Conservation (phyloP, 2,329 filamentous ascomycete species). For the Tolypocladium endophyticum region DNA sequence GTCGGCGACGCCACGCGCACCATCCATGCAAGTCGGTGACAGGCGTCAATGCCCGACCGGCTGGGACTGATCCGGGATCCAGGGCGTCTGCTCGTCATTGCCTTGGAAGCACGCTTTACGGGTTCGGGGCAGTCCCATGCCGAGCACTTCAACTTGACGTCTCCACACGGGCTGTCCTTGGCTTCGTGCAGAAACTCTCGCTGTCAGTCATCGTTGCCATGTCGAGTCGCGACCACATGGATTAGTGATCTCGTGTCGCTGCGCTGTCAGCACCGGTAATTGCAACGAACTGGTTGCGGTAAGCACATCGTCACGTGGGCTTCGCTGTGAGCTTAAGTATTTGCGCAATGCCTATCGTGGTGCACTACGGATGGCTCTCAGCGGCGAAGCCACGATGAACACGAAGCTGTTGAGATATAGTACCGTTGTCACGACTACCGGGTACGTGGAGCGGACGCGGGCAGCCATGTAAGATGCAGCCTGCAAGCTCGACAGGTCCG, state of each 20-base stretch:
- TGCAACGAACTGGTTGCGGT: background rate
- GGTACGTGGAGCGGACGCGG: too few relatives aligned
- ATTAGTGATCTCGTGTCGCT: background rate
- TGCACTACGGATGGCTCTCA: background rate
- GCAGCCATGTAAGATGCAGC: background rate
- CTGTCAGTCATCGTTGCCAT: slow-evolving; percentile 1
- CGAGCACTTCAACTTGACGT: background rate
- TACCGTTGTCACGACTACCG: background rate
- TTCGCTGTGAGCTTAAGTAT: too few relatives aligned
- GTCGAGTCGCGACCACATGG: background rate
- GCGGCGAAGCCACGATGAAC: background rate
- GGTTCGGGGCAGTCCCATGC: too few relatives aligned
- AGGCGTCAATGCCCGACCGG: background rate
- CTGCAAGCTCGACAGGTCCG: background rate
- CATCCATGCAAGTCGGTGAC: background rate
- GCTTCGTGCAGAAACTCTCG: background rate
- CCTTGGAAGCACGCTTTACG: too few relatives aligned
- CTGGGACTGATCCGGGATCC: too few relatives aligned
- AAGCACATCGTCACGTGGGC: background rate
- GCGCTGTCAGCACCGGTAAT: background rate
- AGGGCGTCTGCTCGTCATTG: too few relatives aligned
- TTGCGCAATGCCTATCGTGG: background rate
- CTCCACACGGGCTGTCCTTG: background rate
- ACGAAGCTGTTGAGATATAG: background rate
- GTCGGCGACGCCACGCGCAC: background rate